phyloP scores from a whole-genome alignment of 2,329 filamentous ascomycete genomes.

The Colletotrichum godetiae region DNA sequence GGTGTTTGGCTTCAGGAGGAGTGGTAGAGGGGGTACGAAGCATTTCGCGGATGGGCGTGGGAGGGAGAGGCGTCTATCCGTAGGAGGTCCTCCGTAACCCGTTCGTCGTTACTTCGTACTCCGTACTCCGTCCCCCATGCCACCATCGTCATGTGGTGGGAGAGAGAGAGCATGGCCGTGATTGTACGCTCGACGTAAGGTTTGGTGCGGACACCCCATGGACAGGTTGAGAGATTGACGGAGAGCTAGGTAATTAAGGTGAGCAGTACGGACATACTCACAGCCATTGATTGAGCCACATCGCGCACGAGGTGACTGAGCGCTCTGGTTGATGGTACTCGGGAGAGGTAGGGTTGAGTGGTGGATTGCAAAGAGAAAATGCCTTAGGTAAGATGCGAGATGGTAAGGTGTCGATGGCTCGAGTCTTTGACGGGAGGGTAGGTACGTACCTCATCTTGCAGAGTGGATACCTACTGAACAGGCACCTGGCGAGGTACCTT shows the following conservation, averaged over 20 bases:
- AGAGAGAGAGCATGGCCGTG: background rate
- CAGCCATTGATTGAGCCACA: background rate
- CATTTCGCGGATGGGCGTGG: background rate
- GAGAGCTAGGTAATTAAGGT: background rate
- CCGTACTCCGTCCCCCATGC: background rate
- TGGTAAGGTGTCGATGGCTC: too few relatives aligned
- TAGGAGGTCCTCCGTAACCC: background rate
- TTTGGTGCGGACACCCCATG: slow-evolving; percentile 9
- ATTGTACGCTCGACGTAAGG: slow-evolving; percentile 1
- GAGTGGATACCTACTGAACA: background rate
- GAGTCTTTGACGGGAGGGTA: background rate
- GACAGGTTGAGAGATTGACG: background rate
- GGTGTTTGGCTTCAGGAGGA: slow-evolving; percentile 9
- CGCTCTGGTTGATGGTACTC: background rate
- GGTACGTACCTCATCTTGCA: slow-evolving; percentile 10
- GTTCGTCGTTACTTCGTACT: too few relatives aligned
- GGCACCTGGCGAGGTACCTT: too few relatives aligned
- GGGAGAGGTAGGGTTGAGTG: background rate
- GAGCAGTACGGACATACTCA: background rate
- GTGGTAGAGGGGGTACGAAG: background rate
- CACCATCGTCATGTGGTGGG: slow-evolving; percentile 12
- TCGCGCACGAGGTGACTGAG: background rate
- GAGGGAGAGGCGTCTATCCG: background rate
- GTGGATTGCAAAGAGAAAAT: background rate
- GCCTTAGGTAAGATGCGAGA: background rate